phyloP scores from a whole-genome alignment of 1,284 basidiomycete genomes.

The Bothia castanella region DNA sequence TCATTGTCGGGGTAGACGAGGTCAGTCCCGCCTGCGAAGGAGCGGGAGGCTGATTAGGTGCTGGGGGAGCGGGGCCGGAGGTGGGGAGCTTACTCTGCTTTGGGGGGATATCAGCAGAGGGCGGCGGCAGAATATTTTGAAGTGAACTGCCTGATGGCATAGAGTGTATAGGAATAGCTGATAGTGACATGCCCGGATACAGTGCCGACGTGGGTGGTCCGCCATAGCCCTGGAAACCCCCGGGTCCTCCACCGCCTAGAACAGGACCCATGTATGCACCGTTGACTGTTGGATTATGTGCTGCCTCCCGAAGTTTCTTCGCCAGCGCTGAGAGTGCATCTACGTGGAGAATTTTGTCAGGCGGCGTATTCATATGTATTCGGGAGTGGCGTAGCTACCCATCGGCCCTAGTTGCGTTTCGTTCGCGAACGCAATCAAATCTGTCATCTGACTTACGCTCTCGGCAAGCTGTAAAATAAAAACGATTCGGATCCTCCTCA shows the following conservation, averaged over 20 bases:
- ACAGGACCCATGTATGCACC: conserved; percentile 23
- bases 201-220: conserved; percentile 39
- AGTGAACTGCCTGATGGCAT: conserved; percentile 41
- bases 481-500: conserved; percentile 4
- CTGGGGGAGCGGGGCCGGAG: conserved; percentile 40
- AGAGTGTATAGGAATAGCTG: conserved; percentile 33
- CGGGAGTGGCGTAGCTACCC: conserved; percentile 47
- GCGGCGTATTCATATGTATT: conserved; percentile 27
- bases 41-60: conserved; percentile 38
- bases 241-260: conserved; percentile 20
- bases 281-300: conserved; percentile 23
- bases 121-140: conserved; percentile 43
- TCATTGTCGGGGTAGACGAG: conserved; percentile 47
- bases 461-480: conserved; percentile 56
- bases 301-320: conserved; percentile 31
- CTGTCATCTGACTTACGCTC: conserved; percentile 70
- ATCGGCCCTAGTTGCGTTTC: conserved; percentile 54
- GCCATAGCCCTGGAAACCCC: conserved; percentile 24
- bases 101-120: conserved; percentile 47
- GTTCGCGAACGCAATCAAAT: conserved; percentile 63
- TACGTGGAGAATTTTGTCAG: conserved; percentile 27
- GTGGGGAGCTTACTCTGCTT: conserved; percentile 53
- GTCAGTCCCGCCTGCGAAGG: conserved; percentile 42
- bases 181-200: conserved; percentile 45
- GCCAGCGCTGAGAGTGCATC: conserved; percentile 33